Percentiles rank a stretch among this genome's conserved stretches.
These are phyloP conservation scores for Selaginella moellendorffii DNA, from an alignment of 75 land plant species.

Conservation along the genomic window DNA sequence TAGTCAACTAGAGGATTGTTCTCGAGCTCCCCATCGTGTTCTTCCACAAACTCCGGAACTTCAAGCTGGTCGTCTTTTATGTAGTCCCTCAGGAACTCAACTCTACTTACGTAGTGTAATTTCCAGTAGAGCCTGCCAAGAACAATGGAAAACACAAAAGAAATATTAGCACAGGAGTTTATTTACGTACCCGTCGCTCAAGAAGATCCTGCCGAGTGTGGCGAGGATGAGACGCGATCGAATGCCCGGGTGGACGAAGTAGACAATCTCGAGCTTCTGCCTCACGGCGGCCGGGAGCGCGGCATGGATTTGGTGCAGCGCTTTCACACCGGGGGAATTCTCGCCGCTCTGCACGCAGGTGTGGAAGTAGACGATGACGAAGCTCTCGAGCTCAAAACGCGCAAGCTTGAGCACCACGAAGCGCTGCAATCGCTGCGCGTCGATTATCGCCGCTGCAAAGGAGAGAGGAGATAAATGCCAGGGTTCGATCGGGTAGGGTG, in stretches of 20 bases:
- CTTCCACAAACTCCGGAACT: slow-evolving; percentile 69
- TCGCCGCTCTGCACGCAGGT: background rate
- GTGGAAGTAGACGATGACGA: background rate
- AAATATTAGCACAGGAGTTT: background rate
- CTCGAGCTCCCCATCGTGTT: slow-evolving; percentile 75
- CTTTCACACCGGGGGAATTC: background rate
- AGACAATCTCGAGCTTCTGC: slow-evolving; percentile 36
- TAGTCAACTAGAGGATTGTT: slow-evolving; percentile 80
- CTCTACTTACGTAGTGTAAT: slow-evolving; percentile 63
- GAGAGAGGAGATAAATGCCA: background rate
- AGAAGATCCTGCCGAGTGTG: slow-evolving; percentile 52
- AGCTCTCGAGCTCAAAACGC: background rate
- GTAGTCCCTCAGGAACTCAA: slow-evolving; percentile 78
- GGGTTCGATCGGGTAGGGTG: background rate
- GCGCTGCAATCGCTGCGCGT: background rate
- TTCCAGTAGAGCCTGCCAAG: slow-evolving; percentile 66
- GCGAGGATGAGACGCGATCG: slow-evolving; percentile 53
- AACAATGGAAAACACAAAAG: background rate
- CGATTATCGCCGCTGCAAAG: background rate
- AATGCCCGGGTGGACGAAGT: slow-evolving; percentile 65
- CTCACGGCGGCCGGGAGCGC: slow-evolving; percentile 32
- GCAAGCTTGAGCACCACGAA: background rate
- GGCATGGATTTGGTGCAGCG: slow-evolving; percentile 34
- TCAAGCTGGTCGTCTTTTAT: slow-evolving; percentile 74
- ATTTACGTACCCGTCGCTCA: slow-evolving; percentile 30